phyloP scores from a whole-genome alignment of 2,329 filamentous ascomycete species.

The Arachnomyces sp. region DNA sequence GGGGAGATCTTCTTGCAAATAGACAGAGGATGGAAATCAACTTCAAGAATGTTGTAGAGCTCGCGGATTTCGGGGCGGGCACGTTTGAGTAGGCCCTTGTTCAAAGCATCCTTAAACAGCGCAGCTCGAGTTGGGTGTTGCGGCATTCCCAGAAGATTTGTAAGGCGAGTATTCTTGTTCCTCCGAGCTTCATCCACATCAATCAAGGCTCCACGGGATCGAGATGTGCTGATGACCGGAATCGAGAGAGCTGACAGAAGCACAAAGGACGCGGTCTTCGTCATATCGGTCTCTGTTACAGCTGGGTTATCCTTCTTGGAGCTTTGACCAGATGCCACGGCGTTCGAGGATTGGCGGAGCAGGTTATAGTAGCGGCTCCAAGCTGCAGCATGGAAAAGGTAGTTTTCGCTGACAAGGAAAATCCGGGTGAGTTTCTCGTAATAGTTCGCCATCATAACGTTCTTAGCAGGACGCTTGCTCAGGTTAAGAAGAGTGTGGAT shows the following conservation, averaged over 20 bases:
- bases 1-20: conserved; percentile 99
- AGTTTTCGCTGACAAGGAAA: conserved; percentile 98
- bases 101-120: conserved; percentile 91
- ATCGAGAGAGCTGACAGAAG: conserved; percentile 93
- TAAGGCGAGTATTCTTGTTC: conserved; percentile 97
- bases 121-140: conserved; percentile 79
- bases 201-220: conserved; percentile 89
- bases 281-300: conserved; percentile 80
- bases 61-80: conserved; percentile 91
- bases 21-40: conserved; percentile 96
- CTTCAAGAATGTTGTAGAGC: conserved; percentile 96
- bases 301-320: conserved; percentile 92
- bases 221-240: conserved; percentile 95
- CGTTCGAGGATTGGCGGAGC: conserved; percentile 77
- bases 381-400: conserved; percentile 95
- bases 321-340: conserved; percentile 76
- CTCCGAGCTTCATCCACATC: conserved; percentile 96
- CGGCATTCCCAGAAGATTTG: conserved; percentile 89
- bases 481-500: conserved; percentile 95
- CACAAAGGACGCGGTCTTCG: conserved; percentile 92
- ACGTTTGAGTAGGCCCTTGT: conserved; percentile 88
- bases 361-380: conserved; percentile 98
- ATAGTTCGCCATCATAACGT: conserved; percentile 99
- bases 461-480: conserved; percentile 97
- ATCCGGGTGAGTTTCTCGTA: conserved; percentile 98